Evolutionary conservation across 345 rosid genomes (phyloP), one percentile per base, ranked within the genome.

Genomic region (Pugionium cornutum): DNA sequence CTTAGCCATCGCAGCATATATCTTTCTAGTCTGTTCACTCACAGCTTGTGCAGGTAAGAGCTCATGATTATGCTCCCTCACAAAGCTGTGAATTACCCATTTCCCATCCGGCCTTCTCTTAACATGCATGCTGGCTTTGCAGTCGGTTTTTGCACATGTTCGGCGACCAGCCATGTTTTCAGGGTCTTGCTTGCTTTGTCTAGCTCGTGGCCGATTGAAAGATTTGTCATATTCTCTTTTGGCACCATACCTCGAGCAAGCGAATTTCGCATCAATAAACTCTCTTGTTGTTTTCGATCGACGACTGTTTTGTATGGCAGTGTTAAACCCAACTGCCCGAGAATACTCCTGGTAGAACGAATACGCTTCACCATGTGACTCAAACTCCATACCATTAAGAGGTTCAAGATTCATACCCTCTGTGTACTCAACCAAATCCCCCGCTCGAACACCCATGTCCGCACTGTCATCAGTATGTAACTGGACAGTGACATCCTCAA

Each of bases 71-170:
- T 86, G 92, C 61, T 84, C 89, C 76, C 83, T 86, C 47, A 82
- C 81, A 49, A 84, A 86, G 77, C 79, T 77, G 45, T 84, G 92
- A 59, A 86, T 81, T 1, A 84, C 77, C 92, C 92, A 86, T 65
- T 84, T 86, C 53, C 89, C 92, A 75, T 86, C 92, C 0, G 78
- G 68, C 73, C 80, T 84, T 75, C 92, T 81, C 83, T 86, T 86
- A 66, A 86, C 92, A 79, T 86, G 92, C 92, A 86, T 82, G 60
- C 92, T 82, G 11, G 92, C 92, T 72, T 84, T 86, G 74, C 92
- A 86, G 58, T 86, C 89, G 0, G 92, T 86, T 67, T 86, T 86
- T 0, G 76, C 74, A 35, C 89, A 80, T 0, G 85, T 76, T 50
- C 91, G 53, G 9, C 89, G 59, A 28, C 86, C 80, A 54, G 85